These are phyloP conservation scores for Angophora floribunda DNA, from an alignment of 345 rosid genomes.

Conservation along the genomic window DNA sequence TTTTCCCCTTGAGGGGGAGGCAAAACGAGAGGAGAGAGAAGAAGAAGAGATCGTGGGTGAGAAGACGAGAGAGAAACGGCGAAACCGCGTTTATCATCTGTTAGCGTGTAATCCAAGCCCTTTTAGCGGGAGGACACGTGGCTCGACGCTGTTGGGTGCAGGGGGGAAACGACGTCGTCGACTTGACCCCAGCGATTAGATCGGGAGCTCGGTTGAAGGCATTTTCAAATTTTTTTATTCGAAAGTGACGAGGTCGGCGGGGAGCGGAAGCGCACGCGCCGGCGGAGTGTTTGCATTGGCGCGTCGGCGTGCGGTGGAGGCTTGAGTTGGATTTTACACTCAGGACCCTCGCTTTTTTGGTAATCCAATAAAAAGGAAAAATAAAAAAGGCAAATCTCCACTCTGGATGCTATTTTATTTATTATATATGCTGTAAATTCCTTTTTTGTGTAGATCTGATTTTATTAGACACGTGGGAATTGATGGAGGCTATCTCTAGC, in stretches of 20 bases:
- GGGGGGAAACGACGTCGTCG: background rate
- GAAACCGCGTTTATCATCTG: slow-evolving; percentile 12
- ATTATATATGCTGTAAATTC: background rate
- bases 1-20: background rate
- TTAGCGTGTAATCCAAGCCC: slow-evolving; percentile 9
- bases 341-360: background rate
- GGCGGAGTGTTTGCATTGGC: background rate
- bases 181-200: background rate
- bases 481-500: background rate
- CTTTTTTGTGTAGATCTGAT: background rate
- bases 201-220: background rate
- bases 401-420: background rate
- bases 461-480: background rate
- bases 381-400: background rate
- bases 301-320: background rate
- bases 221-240: background rate
- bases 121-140: slow-evolving; percentile 5
- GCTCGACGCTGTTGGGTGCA: background rate
- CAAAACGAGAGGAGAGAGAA: background rate
- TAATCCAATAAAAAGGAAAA: background rate
- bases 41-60: background rate
- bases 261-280: background rate
- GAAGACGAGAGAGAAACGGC: slow-evolving; percentile 4
- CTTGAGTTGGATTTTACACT: background rate
- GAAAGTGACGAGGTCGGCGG: background rate